phyloP scores from a whole-genome alignment of 2,329 filamentous ascomycete species.

The Fusarium mundagurra region DNA sequence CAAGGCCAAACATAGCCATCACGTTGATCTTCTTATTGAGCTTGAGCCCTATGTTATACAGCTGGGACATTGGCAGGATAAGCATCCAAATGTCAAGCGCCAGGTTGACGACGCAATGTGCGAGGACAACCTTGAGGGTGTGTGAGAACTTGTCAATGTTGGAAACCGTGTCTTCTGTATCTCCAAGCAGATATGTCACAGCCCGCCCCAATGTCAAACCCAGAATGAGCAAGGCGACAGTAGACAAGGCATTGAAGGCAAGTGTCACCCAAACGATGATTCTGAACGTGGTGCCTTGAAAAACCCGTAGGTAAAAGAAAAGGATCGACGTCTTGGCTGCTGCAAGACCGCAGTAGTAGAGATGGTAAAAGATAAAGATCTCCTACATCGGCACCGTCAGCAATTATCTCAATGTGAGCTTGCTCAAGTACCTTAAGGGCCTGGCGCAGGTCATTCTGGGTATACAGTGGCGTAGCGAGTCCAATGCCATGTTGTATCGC shows the following conservation, averaged over 20 bases:
- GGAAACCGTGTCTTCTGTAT: no score
- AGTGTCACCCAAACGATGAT: neutral
- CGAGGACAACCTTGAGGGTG: neutral
- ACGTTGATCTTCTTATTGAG: neutral
- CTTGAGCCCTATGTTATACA: neutral
- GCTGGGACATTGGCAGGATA: slow-evolving; percentile 11
- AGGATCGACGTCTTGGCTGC: neutral
- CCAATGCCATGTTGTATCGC: neutral
- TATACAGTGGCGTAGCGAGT: neutral
- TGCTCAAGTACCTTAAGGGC: neutral
- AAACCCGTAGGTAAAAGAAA: slow-evolving; percentile 4
- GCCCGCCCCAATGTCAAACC: neutral
- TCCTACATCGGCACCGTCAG: neutral
- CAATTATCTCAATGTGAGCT: accelerated
- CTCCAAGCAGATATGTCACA: neutral
- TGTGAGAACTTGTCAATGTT: no score
- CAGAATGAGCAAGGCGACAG: neutral
- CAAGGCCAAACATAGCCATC: slow-evolving; percentile 6
- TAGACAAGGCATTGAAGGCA: neutral
- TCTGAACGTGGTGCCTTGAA: neutral
- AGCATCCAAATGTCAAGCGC: slow-evolving; percentile 19
- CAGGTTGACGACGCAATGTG: neutral
- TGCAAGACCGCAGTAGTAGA: neutral
- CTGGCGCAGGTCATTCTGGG: neutral
- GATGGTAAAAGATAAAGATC: neutral